phyloP scores from a whole-genome alignment of 768 basidiomycete genomes.

The Lentinula sp. region DNA sequence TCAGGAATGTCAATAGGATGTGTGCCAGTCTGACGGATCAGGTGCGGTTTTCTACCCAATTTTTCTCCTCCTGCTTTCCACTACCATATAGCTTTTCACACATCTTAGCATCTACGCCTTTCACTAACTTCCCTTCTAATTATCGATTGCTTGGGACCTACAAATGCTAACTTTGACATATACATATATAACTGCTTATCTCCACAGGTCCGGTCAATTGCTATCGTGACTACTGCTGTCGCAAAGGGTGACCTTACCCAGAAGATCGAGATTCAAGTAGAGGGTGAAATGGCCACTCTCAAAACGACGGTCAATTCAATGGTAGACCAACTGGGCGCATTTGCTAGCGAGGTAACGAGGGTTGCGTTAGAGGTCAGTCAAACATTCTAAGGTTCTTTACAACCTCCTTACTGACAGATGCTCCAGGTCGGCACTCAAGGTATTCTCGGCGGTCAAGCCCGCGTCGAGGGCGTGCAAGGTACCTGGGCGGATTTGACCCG shows the following conservation, averaged over 20 bases:
- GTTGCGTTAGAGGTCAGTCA: constrained; percentile 76
- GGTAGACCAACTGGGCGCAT: constrained; percentile 86
- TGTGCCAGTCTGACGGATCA: constrained; percentile 74
- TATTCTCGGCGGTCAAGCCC: constrained; percentile 86
- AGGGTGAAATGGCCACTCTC: constrained; percentile 80
- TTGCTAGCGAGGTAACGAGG: constrained; percentile 76
- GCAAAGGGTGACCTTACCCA: constrained; percentile 88
- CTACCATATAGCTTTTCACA: not conserved
- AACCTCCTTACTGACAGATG: constrained; percentile 16
- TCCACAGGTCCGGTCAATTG: constrained; percentile 72
- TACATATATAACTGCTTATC: not conserved
- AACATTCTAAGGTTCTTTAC: not conserved
- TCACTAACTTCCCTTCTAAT: not conserved
- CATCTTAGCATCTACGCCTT: not conserved
- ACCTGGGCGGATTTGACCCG: constrained; percentile 89
- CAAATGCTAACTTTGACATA: not conserved
- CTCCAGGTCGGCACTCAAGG: constrained; percentile 69
- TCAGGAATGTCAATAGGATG: constrained; percentile 77
- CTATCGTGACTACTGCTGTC: constrained; percentile 82
- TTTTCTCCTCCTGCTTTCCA: not conserved
- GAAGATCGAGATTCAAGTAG: constrained; percentile 88
- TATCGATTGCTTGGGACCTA: not conserved
- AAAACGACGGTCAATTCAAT: constrained; percentile 89
- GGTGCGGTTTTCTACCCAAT: not conserved
- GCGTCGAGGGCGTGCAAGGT: constrained; percentile 86